Base-by-base conservation (phyloP, 768 basidiomycete species). In the Mycena galopus region DNA sequence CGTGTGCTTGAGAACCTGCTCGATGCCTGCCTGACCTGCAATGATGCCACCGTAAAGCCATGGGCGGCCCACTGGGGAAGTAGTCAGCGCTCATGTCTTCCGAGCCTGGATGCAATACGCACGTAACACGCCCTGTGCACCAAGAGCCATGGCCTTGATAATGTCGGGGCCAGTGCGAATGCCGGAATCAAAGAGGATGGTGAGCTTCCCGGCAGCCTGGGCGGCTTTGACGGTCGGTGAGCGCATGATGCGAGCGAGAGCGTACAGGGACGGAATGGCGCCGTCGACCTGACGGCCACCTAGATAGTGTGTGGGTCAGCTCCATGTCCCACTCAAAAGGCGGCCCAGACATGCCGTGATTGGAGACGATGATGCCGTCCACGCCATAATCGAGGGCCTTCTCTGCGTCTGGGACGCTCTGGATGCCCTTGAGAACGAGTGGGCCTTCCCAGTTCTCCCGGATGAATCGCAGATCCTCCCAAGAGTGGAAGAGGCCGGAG, bases 141-240 rank as follows among this genome's bases (percentile, higher is more conserved):
- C 95, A 0, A 97, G 85, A 1, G 95, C 95, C 32, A 96, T 81
- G 0, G 96, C 96, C 80, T 94, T 94, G 81, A 95, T 86, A 56
- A 96, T 89, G 73, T 97, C 96, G 53, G 90, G 89, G 14, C 94
- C 96, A 0, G 92, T 93, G 53, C 96, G 89, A 69, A 96, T 92
- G 9, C 96, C 95, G 61, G 91, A 95, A 77, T 93, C 92, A 76
- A 93, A 94, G 4, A 96, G 82, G 39, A 96, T 81, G 1, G 92
- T 91, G 44, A 95, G 80, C 67, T 88, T 88, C 1, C 93, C 93
- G 16, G 86, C 80, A 7, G 78, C 78, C 77, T 94, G 92, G 0
- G 92, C 92, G 5, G 81, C 84, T 60, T 82, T 84, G 69, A 94
- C 83, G 66, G 87, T 88, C 25, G 86, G 80, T 0, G 93, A 94